These are phyloP conservation scores for Glycine tomentella DNA, from an alignment of 306 rosid species.

Conservation along the genomic window DNA sequence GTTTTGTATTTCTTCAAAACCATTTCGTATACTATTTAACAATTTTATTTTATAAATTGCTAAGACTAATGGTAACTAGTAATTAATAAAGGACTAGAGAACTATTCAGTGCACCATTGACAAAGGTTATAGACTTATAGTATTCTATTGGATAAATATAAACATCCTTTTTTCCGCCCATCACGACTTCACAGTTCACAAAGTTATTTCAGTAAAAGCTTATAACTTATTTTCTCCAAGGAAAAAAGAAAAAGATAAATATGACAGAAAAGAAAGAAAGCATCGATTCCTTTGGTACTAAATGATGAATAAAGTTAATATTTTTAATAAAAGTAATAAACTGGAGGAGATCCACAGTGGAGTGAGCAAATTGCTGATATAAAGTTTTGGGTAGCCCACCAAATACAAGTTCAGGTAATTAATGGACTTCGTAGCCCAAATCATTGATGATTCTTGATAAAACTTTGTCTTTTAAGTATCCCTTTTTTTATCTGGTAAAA, in stretches of 20 bases:
- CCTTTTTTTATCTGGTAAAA: no score
- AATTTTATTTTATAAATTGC: no score
- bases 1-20: no score
- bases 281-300: slow-evolving; percentile 19
- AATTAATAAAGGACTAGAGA: no score
- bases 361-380: neutral
- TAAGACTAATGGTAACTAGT: no score
- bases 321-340: no score
- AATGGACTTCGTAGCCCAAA: neutral
- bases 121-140: no score
- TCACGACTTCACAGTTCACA: neutral
- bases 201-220: slow-evolving; percentile 25
- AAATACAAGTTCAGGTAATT: no score
- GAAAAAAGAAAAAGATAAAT: slow-evolving; percentile 9
- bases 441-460: neutral
- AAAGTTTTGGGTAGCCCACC: neutral
- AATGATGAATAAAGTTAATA: slow-evolving; percentile 28
- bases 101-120: no score
- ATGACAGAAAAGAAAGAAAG: slow-evolving; percentile 27
- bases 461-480: no score
- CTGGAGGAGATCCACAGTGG: neutral
- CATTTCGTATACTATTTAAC: no score
- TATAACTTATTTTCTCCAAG: neutral
- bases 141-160: neutral
- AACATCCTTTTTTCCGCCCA: slow-evolving; percentile 13